Conservation (phyloP, 371 early-diverging fungal species). For the Mortierella sp. region DNA sequence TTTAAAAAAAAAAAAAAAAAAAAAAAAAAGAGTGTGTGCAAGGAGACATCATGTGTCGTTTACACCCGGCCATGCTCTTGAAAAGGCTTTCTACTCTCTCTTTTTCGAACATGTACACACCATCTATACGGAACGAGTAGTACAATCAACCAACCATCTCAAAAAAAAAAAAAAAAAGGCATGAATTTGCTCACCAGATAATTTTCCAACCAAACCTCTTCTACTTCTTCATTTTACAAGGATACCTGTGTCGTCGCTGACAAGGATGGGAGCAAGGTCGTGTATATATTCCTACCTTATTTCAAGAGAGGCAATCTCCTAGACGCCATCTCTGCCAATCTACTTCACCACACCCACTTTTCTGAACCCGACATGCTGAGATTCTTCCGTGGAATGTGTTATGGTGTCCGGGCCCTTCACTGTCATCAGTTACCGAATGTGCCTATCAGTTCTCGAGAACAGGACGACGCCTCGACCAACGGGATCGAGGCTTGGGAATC, state of each 20-base stretch:
- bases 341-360: constrained; percentile 61
- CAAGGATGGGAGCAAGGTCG: constrained; percentile 67
- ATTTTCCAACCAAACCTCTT: not conserved
- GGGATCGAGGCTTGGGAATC: constrained; percentile 52
- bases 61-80: not conserved
- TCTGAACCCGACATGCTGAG: constrained; percentile 67
- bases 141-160: not conserved
- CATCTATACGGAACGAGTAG: not conserved
- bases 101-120: not conserved
- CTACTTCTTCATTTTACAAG: constrained; percentile 40
- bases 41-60: no score
- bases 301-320: constrained; percentile 74
- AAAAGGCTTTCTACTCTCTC: not conserved
- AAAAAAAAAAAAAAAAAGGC: not conserved
- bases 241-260: constrained; percentile 72
- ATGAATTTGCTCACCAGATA: not conserved
- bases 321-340: constrained; percentile 67
- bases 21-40: no score
- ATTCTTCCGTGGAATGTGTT: constrained; percentile 70
- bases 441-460: constrained; percentile 51
- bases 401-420: constrained; percentile 69
- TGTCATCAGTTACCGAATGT: constrained; percentile 61
- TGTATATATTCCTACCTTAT: constrained; percentile 75
- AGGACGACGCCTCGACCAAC: constrained; percentile 30
- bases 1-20: constrained; percentile 1